Percentiles rank a stretch among this genome's conserved stretches.
These are phyloP conservation scores for Cardiospermum halicacabum DNA, from an alignment of 345 rosid species.

Conservation along the genomic window DNA sequence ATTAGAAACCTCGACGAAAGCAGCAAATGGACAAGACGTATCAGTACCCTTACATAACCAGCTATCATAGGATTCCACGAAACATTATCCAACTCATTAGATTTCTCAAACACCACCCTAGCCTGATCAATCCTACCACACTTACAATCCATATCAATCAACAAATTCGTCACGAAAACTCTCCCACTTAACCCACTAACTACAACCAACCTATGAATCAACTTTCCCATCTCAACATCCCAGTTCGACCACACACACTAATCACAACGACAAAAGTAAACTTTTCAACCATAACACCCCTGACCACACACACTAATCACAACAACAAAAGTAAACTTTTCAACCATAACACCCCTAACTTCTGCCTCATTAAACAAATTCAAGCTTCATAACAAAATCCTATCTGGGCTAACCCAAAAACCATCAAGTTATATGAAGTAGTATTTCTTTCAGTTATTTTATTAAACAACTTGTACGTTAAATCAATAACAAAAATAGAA, in stretches of 20 bases:
- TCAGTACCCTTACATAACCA: conserved; percentile 34
- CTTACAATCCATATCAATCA: conserved; percentile 46
- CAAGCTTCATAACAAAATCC: conserved; percentile 26
- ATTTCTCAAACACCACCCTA: conserved; percentile 35
- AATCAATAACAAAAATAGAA: too few species aligned
- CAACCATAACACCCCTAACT: conserved; percentile 28
- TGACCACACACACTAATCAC: too few species aligned
- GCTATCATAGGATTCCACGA: conserved; percentile 57
- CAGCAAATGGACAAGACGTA: too few species aligned
- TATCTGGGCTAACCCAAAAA: conserved; percentile 36
- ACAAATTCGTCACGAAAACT: conserved; percentile 25
- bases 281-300: too few species aligned
- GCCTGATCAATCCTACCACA: conserved; percentile 40
- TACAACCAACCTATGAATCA: conserved; percentile 38
- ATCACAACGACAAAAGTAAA: conserved; percentile 45
- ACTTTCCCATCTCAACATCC: conserved; percentile 34
- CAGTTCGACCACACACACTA: conserved; percentile 35
- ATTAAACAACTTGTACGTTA: conserved; percentile 41
- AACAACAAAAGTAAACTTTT: too few species aligned
- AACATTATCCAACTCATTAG: conserved; percentile 32
- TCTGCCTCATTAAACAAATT: conserved; percentile 32
- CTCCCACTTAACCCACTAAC: conserved; percentile 28
- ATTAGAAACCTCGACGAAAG: too few species aligned
- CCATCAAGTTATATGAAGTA: conserved; percentile 42
- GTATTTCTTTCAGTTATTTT: conserved; percentile 39